phyloP scores from a whole-genome alignment of 345 rosid species.

The Dipteronia dyeriana region DNA sequence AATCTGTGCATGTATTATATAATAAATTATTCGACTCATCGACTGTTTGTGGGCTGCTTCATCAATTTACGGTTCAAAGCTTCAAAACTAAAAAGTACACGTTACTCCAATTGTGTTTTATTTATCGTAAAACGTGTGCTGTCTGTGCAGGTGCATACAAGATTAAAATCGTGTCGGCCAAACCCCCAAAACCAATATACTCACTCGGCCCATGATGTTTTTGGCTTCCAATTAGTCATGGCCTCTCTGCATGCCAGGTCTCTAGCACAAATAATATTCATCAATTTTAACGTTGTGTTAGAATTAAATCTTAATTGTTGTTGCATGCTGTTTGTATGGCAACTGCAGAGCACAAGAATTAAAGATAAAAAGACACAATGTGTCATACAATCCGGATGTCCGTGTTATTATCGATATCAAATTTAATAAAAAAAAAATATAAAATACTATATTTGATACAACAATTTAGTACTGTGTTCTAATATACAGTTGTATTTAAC shows the following conservation, averaged over 20 bases:
- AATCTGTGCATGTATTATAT: not conserved
- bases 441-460: too few relatives aligned
- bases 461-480: too few relatives aligned
- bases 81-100: not conserved
- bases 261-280: not conserved
- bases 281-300: not conserved
- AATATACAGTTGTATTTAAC: too few relatives aligned
- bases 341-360: not conserved
- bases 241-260: not conserved
- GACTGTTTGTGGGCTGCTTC: not conserved
- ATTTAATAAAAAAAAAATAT: too few relatives aligned
- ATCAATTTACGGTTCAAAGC: conserved; percentile 19
- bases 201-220: not conserved
- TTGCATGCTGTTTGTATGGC: too few relatives aligned
- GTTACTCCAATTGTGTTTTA: not conserved
- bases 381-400: too few relatives aligned
- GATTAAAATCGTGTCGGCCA: not conserved
- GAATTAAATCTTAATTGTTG: too few relatives aligned
- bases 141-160: not conserved
- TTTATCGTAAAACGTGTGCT: not conserved
- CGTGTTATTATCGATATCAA: too few relatives aligned
- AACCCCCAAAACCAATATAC: not conserved
- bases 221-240: not conserved
- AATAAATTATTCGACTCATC: too few relatives aligned
- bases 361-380: not conserved